Evolutionary conservation across 1,139 yeast species (phyloP), one percentile per base, ranked within the genome.

Genomic region (Wickerhamiella pararugosa): DNA sequence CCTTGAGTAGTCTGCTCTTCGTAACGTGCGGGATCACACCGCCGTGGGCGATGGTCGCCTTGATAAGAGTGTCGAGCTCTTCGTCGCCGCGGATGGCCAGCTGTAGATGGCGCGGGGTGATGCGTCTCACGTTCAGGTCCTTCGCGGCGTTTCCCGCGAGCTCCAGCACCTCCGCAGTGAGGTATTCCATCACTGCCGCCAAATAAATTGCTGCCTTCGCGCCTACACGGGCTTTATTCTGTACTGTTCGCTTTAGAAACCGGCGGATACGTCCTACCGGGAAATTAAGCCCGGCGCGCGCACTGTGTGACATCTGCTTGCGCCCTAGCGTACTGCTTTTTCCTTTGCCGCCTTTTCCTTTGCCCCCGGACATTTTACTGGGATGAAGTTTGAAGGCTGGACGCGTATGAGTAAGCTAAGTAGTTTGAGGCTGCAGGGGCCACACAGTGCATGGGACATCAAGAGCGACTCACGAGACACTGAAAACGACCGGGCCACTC

Each of bases 131-230:
- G 67, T 87, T 87, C 68, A 92, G 75, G 64, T 90, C 98, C 68
- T 92, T 87, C 51, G 98, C 98, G 31, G 98, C 98, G 61, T 90
- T 87, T 62, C 99, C 97, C 50, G 97, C 97, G 71, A 87, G 78
- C 71, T 87, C 97, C 57, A 87, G 75, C 52, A 87, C 86, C 76
- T 87, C 97, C 52, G 96, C 96, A 54, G 96, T 87, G 62, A 87
- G 74, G 65, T 87, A 87, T 69, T 90, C 98, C 59, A 90, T 72
- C 40, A 90, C 97, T 2, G 97, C 97, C 45, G 98, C 87, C 57
- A 90, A 73, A 64, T 87, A 90, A 52, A 90, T 90, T 50, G 98
- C 97, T 39, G 96, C 92, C 64, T 90, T 90, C 38, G 96, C 87
- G 41, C 98, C 97, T 32, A 90, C 97, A 62, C 98, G 79, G 56